Conservation (phyloP, 1,284 basidiomycete genomes). For the Papiliotrema flavescens region DNA sequence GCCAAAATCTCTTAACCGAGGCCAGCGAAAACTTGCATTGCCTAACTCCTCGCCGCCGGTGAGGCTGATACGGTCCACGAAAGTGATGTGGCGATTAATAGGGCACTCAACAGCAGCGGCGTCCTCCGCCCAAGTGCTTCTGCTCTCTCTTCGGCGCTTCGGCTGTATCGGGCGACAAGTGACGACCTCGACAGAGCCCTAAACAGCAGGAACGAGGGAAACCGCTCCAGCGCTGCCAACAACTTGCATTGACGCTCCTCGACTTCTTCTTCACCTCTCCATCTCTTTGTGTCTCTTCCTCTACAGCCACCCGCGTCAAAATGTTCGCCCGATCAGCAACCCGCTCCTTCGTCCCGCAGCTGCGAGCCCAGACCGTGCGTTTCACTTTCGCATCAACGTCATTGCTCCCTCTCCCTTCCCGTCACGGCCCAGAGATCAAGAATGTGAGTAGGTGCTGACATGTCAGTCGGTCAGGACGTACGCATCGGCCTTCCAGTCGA, state of each 20-base stretch:
- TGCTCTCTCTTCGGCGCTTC: too few species aligned
- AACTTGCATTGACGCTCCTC: background rate
- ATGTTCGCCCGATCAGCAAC: conserved; percentile 35
- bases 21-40: too few species aligned
- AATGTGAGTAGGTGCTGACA: background rate
- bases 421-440: too few species aligned
- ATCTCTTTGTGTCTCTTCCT: background rate
- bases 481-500: conserved; percentile 46
- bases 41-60: too few species aligned
- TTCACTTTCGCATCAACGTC: background rate
- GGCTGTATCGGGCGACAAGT: too few species aligned
- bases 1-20: background rate
- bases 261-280: background rate
- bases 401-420: too few species aligned
- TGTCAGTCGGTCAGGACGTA: conserved; percentile 22
- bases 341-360: conserved; percentile 20
- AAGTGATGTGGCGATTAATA: too few species aligned
- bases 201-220: too few species aligned
- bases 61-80: too few species aligned
- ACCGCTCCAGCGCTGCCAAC: background rate
- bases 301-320: conserved; percentile 2
- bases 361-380: background rate
- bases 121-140: too few species aligned
- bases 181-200: too few species aligned
- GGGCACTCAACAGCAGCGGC: too few species aligned